Percentiles rank a stretch among this genome's conserved stretches.
Evolutionary conservation across 805 yeast genomes (phyloP).

Genomic region (Pichia insulana): DNA sequence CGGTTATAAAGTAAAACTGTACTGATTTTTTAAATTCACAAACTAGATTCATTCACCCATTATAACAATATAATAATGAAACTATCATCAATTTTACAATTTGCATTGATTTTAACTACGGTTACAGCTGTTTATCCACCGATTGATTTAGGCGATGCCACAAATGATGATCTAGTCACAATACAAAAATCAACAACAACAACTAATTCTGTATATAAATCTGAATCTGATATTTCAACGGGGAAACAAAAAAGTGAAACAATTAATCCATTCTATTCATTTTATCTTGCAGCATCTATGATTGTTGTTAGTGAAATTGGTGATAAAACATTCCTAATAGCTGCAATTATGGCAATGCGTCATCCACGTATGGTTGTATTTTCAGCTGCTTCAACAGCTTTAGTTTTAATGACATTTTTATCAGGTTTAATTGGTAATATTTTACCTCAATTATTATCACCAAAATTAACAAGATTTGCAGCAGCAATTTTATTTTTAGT

Average conservation of each 20-base stretch:
- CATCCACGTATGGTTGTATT: constrained; percentile 80
- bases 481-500: constrained; percentile 78
- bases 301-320: constrained; percentile 94
- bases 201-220: background rate
- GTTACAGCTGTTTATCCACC: constrained; percentile 16
- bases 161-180: constrained; percentile 11
- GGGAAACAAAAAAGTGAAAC: background rate
- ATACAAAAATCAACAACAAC: constrained; percentile 9
- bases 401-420: constrained; percentile 83
- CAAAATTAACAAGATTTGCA: constrained; percentile 65
- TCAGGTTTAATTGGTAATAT: constrained; percentile 91
- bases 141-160: constrained; percentile 6
- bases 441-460: constrained; percentile 75
- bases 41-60: no score
- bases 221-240: background rate
- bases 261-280: constrained; percentile 29
- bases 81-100: background rate
- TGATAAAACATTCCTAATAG: constrained; percentile 92
- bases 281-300: constrained; percentile 81
- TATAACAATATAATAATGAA: constrained; percentile 4
- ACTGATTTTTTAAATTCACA: no score
- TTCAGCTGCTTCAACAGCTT: constrained; percentile 75
- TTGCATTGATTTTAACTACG: background rate
- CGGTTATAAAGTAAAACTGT: no score
- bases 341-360: constrained; percentile 97